A percentile compares a stretch with the other conserved stretches of the same genome.
These are phyloP conservation scores for Aspergillus sp. DNA, from an alignment of 2,329 filamentous ascomycete genomes.

Conservation along the genomic window DNA sequence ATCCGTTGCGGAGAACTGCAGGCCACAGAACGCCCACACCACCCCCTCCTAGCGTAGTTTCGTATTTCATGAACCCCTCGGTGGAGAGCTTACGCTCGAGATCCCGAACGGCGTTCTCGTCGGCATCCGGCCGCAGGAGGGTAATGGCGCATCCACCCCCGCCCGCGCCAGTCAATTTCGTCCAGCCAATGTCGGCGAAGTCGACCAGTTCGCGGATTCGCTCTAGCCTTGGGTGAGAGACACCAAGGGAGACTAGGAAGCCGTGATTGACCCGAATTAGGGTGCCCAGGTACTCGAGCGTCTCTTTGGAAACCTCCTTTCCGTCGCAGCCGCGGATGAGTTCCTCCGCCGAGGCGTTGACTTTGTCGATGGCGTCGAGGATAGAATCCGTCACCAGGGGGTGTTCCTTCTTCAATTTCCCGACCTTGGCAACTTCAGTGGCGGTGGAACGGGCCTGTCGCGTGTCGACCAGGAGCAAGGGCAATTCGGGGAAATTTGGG, in stretches of 20 bases:
- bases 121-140: conserved; percentile 68
- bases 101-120: conserved; percentile 56
- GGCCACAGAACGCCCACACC: conserved; percentile 94
- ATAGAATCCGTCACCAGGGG: conserved; percentile 77
- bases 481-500: conserved; percentile 87
- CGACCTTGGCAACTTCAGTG: conserved; percentile 84
- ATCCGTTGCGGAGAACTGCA: conserved; percentile 81
- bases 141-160: conserved; percentile 96
- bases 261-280: conserved; percentile 94
- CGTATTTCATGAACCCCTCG: conserved; percentile 80
- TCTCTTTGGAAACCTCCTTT: conserved; percentile 61
- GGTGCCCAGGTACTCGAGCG: conserved; percentile 75
- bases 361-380: conserved; percentile 75
- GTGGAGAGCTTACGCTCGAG: conserved; percentile 65
- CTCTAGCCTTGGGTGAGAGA: conserved; percentile 91
- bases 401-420: conserved; percentile 66
- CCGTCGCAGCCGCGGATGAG: conserved; percentile 63
- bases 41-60: conserved; percentile 87
- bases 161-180: conserved; percentile 92
- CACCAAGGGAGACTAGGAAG: conserved; percentile 82
- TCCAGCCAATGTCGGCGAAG: conserved; percentile 88
- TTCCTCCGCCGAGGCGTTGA: conserved; percentile 57
- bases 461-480: conserved; percentile 86
- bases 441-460: conserved; percentile 82
- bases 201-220: conserved; percentile 89